Base-by-base conservation (phyloP, 169 alveolate genomes). In the Cryptosporidium tyzzeri region DNA sequence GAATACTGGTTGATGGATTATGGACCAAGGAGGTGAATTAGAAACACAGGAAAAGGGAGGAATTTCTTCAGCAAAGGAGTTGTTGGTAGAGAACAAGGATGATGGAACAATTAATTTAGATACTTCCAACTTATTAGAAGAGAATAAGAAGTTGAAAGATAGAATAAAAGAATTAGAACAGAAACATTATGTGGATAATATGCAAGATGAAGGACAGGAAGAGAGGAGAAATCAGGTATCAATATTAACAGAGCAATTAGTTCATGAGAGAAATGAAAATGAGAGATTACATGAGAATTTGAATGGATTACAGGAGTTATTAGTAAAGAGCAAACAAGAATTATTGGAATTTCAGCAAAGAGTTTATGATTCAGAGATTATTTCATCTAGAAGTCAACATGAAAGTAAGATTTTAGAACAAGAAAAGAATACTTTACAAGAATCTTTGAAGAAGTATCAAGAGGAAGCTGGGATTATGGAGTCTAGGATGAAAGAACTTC, bases 331-430 rank as follows among this genome's bases (percentile, higher is more conserved):
- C n/a, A 80, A 65, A 37, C 75, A 80, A n/a, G 80, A 80, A 21
- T 45, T 80, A 44, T 48, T 80, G 26, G 89, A 37, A 4, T 80
- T 37, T 44, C 89, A 80, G 44, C 71, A 80, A 18, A 59, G 80
- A 62, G 89, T 67, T 0, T 80, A 80, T 41, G 89, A 80, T 23
- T 80, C 89, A 48, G 89, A 80, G 68, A 80, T 80, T 37, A 18
- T 80, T 18, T 80, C 89, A 5, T 59, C 80, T 29, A 65, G 75
- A 12, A 21, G 45, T n/a, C 89, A 80, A 3, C 89, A 80, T 39
- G 89, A 80, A 44, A 44, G 41, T n/a, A 80, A 62, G 29, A 26
- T 80, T 16, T 16, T 80, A 45, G 75, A 80, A 9, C 89, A 62
- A 12, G 89, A 80, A 26, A 62, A 65, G 44, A 39, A 23, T 33